Conservation (phyloP, 352 stramenopile species). For the Phytophthora melonis region DNA sequence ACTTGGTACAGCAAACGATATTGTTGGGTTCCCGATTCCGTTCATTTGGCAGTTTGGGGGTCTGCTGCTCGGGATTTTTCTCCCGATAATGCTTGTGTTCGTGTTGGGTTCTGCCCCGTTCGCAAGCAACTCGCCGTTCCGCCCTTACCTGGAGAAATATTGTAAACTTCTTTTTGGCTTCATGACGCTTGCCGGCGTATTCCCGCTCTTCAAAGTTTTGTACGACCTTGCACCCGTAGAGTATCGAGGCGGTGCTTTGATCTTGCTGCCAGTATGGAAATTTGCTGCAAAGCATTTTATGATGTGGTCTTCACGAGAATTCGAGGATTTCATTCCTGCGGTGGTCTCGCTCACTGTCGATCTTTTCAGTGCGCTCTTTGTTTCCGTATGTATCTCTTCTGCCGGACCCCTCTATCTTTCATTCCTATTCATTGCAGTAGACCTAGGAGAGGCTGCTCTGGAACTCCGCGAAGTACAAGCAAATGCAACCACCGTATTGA, state of each 20-base stretch:
- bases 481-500: background rate
- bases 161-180: constrained; percentile 15
- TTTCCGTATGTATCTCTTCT: background rate
- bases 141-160: constrained; percentile 8
- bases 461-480: background rate
- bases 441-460: background rate
- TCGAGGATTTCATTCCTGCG: background rate
- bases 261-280: background rate
- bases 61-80: constrained; percentile 8
- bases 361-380: background rate
- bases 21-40: background rate
- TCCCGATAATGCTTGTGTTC: constrained; percentile 5
- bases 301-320: background rate
- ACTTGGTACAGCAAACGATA: background rate
- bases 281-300: background rate
- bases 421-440: background rate
- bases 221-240: background rate
- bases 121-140: background rate
- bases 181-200: constrained; percentile 17
- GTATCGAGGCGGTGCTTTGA: background rate
- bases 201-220: constrained; percentile 16
- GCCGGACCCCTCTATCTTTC: background rate
- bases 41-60: constrained; percentile 10
- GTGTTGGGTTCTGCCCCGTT: constrained; percentile 18
- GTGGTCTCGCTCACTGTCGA: background rate